Evolutionary conservation across 139 green algal genomes (phyloP).

Genomic region (Picocystis salinarum): DNA sequence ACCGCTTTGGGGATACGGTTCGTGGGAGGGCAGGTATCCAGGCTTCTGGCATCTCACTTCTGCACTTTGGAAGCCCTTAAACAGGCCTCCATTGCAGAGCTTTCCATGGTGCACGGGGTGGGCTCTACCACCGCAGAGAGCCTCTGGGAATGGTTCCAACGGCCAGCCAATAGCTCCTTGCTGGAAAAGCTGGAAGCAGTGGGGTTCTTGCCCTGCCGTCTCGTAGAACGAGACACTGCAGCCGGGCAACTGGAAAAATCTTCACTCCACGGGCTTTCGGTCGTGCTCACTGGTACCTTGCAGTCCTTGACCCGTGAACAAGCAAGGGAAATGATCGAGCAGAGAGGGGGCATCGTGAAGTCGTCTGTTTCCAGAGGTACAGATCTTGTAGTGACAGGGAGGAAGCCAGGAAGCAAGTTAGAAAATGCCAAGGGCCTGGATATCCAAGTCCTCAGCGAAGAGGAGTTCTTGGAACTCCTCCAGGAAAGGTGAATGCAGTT

Average conservation of each 20-base stretch:
- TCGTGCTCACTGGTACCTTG: background rate
- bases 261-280: background rate
- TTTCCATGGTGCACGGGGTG: background rate
- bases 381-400: background rate
- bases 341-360: background rate
- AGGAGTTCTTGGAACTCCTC: no score
- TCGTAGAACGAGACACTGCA: background rate
- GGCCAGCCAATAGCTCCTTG: background rate
- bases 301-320: background rate
- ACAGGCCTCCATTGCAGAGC: background rate
- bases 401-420: background rate
- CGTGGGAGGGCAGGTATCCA: slow-evolving; percentile 10
- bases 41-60: slow-evolving; percentile 7
- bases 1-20: slow-evolving; percentile 10
- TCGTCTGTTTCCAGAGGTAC: background rate
- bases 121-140: background rate
- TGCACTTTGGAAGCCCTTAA: background rate
- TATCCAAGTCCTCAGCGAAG: background rate
- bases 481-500: no score
- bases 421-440: background rate
- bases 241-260: background rate
- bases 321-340: background rate
- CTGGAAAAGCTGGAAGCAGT: background rate
- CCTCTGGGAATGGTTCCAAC: background rate
- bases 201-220: background rate